Conservation (phyloP, 1,139 yeast species). For the Suhomyces panamericanus region DNA sequence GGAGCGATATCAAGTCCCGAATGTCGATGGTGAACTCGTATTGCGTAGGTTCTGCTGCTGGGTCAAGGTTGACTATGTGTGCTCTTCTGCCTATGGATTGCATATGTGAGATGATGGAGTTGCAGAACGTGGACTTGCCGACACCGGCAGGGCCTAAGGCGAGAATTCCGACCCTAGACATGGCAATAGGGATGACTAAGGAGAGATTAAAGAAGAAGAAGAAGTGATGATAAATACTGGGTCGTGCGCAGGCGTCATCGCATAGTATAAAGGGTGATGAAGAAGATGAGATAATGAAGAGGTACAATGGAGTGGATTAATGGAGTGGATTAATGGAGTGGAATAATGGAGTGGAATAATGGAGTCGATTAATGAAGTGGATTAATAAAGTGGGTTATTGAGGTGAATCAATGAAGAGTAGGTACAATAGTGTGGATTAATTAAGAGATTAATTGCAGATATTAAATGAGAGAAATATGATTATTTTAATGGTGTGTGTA, state of each 20-base stretch:
- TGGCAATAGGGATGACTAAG: conserved; percentile 23
- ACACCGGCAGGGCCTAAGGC: conserved; percentile 98
- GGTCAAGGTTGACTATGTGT: conserved; percentile 92
- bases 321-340: no score
- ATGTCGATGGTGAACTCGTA: conserved; percentile 93
- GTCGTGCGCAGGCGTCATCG: conserved; percentile 5
- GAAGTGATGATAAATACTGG: conserved; percentile 3
- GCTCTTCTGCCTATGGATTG: conserved; percentile 90
- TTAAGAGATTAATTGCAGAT: no score
- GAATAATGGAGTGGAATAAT: no score
- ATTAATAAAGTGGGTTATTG: no score
- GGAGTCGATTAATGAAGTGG: no score
- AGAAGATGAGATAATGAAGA: no score
- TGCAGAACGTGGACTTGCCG: conserved; percentile 91
- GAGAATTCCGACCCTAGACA: conserved; percentile 96
- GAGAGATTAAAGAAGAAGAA: neutral
- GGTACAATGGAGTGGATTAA: no score
- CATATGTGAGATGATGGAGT: conserved; percentile 82
- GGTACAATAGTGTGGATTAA: no score
- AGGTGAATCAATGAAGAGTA: no score
- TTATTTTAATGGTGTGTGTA: no score
- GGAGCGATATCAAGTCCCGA: conserved; percentile 82
- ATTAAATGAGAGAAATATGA: no score
- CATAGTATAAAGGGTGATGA: no score
- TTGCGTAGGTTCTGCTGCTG: conserved; percentile 94